These are phyloP conservation scores for Helotiales sp. DNA, from an alignment of 2,329 filamentous ascomycete species.

Conservation along the genomic window DNA sequence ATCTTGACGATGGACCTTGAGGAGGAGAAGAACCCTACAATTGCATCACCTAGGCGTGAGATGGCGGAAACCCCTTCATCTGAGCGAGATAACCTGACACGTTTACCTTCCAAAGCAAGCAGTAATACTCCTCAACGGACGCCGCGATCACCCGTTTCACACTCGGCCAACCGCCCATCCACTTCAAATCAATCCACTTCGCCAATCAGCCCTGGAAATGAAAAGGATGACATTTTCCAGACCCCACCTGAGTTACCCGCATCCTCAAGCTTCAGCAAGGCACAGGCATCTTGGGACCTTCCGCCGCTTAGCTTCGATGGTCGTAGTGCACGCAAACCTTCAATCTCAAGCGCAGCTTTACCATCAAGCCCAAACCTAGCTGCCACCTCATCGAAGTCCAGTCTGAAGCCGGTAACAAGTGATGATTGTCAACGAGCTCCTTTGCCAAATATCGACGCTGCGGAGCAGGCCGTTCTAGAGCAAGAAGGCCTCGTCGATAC, in stretches of 20 bases:
- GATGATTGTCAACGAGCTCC: constrained; percentile 40
- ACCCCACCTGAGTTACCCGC: constrained; percentile 53
- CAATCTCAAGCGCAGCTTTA: constrained; percentile 49
- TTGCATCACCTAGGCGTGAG: constrained; percentile 20
- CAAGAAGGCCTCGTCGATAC: constrained; percentile 68
- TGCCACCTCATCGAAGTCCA: constrained; percentile 44
- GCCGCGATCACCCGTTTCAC: constrained; percentile 45
- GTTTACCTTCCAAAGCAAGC: constrained; percentile 46
- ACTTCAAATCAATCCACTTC: constrained; percentile 41
- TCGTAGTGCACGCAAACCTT: constrained; percentile 47
- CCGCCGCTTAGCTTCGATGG: constrained; percentile 47
- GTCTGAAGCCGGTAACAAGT: constrained; percentile 42
- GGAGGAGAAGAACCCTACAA: constrained; percentile 62
- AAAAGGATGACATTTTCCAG: constrained; percentile 53
- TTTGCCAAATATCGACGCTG: constrained; percentile 56
- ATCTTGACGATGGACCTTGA: constrained; percentile 85
- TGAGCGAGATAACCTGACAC: constrained; percentile 42
- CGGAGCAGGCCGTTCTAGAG: constrained; percentile 69
- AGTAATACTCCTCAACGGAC: constrained; percentile 45
- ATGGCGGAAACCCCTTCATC: constrained; percentile 30
- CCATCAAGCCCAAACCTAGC: constrained; percentile 41
- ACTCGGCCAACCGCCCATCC: constrained; percentile 43
- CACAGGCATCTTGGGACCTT: constrained; percentile 52
- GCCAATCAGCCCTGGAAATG: constrained; percentile 47
- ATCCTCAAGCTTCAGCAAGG: constrained; percentile 46